Percentiles rank a stretch among this genome's conserved stretches.
These are phyloP conservation scores for Paxillus rubicundulus DNA, from an alignment of 768 basidiomycete species.

Conservation along the genomic window DNA sequence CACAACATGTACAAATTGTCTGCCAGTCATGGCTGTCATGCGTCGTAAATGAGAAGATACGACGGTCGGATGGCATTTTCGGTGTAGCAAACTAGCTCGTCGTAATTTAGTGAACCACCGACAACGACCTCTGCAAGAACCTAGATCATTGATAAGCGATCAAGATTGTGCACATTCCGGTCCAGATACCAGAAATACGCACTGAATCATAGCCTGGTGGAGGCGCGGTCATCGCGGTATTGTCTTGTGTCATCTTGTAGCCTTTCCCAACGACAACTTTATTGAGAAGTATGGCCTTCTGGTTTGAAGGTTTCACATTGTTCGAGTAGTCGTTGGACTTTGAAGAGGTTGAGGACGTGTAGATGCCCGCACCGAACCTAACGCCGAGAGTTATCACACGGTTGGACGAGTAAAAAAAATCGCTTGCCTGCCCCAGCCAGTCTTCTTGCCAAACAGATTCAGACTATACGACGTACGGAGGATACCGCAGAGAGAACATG, in stretches of 20 bases:
- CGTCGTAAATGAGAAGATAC: slow-evolving; percentile 68
- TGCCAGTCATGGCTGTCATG: slow-evolving; percentile 13
- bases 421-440: slow-evolving; percentile 64
- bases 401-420: background rate
- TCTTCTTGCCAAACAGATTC: slow-evolving; percentile 63
- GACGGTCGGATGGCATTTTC: slow-evolving; percentile 74
- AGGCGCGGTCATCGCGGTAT: slow-evolving; percentile 50
- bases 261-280: slow-evolving; percentile 73
- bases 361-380: slow-evolving; percentile 70
- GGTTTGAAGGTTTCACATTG: slow-evolving; percentile 50
- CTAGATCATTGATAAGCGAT: slow-evolving; percentile 30
- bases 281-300: slow-evolving; percentile 69
- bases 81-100: slow-evolving; percentile 67
- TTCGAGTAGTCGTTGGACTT: slow-evolving; percentile 75
- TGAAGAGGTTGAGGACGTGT: slow-evolving; percentile 77
- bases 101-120: slow-evolving; percentile 65
- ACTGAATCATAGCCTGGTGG: slow-evolving; percentile 69
- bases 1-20: background rate
- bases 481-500: slow-evolving; percentile 64
- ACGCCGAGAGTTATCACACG: slow-evolving; percentile 4
- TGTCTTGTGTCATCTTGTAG: slow-evolving; percentile 61
- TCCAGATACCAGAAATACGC: slow-evolving; percentile 19
- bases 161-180: background rate
- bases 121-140: slow-evolving; percentile 58
- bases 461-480: slow-evolving; percentile 64